A percentile compares a stretch with the other conserved stretches of the same genome.
Conservation (phyloP, 2,329 filamentous ascomycete genomes). For the Polytolypa hystricis region DNA sequence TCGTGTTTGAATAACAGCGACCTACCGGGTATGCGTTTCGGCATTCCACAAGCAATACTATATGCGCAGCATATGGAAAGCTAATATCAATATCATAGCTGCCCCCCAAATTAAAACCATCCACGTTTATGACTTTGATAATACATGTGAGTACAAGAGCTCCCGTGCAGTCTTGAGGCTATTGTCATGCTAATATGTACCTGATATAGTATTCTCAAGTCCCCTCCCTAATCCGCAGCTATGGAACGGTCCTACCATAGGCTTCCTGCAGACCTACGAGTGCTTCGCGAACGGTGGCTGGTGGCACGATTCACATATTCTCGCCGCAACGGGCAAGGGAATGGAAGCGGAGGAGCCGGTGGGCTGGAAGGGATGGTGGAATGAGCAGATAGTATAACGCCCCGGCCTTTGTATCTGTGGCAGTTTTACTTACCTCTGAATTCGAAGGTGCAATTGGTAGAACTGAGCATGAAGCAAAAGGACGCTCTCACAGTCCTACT, state of each 20-base stretch:
- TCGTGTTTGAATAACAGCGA: constrained; percentile 54
- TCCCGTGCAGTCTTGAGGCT: not conserved
- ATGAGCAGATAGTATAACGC: constrained; percentile 71
- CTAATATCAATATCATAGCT: constrained; percentile 27
- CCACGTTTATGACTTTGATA: constrained; percentile 97
- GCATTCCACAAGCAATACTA: constrained; percentile 1
- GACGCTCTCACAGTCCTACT: constrained; percentile 77
- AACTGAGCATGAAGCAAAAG: constrained; percentile 69
- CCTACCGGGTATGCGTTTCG: constrained; percentile 48
- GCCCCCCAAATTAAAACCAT: constrained; percentile 62
- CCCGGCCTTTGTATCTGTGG: no score
- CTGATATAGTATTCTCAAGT: constrained; percentile 67
- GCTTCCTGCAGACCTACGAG: constrained; percentile 63
- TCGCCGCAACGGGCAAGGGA: constrained; percentile 76
- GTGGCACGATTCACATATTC: constrained; percentile 89
- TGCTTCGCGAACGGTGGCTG: constrained; percentile 75
- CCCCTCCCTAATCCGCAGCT: constrained; percentile 80
- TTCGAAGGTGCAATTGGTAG: constrained; percentile 55
- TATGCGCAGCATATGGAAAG: not conserved
- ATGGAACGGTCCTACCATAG: constrained; percentile 71
- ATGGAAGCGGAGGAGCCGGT: constrained; percentile 68
- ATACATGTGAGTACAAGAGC: constrained; percentile 57
- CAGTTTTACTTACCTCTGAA: no score
- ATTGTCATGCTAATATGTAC: not conserved
- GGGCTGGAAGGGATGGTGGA: constrained; percentile 94